Conservation (phyloP, 345 rosid genomes). For the Pseudoturritis turrita region DNA sequence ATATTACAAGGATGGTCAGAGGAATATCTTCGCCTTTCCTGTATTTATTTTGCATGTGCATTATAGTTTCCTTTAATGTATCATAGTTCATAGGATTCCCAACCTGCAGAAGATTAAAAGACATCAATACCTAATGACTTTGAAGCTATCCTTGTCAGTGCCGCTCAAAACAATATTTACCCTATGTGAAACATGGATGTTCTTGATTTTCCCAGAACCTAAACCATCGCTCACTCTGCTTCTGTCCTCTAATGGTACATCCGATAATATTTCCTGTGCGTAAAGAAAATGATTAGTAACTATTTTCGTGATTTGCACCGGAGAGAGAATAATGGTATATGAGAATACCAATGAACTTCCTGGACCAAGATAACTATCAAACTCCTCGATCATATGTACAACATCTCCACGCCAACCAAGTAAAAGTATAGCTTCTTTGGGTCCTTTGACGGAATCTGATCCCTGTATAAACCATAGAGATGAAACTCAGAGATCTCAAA, state of each 20-base stretch:
- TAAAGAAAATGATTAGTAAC: background rate
- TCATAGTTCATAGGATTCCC: conserved; percentile 88
- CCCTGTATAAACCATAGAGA: conserved; percentile 43
- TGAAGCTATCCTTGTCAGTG: conserved; percentile 2
- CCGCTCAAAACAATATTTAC: conserved; percentile 34
- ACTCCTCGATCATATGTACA: conserved; percentile 84
- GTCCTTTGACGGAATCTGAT: conserved; percentile 64
- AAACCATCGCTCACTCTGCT: conserved; percentile 38
- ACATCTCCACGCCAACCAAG: conserved; percentile 97
- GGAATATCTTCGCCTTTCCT: conserved; percentile 54
- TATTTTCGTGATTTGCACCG: background rate
- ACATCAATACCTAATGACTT: background rate
- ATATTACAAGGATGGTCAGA: conserved; percentile 72
- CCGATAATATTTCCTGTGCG: conserved; percentile 84
- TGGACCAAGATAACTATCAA: conserved; percentile 94
- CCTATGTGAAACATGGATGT: conserved; percentile 58
- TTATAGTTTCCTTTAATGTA: conserved; percentile 59
- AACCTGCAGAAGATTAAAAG: conserved; percentile 43
- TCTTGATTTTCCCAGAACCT: conserved; percentile 51
- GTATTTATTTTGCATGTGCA: conserved; percentile 45
- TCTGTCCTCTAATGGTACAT: conserved; percentile 80
- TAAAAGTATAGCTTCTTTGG: conserved; percentile 73
- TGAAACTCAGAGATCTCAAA: background rate
- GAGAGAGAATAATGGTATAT: background rate
- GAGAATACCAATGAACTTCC: conserved; percentile 77